Evolutionary conservation across 2,329 filamentous ascomycete genomes (phyloP).

Genomic region (Trichoderma atroviride): DNA sequence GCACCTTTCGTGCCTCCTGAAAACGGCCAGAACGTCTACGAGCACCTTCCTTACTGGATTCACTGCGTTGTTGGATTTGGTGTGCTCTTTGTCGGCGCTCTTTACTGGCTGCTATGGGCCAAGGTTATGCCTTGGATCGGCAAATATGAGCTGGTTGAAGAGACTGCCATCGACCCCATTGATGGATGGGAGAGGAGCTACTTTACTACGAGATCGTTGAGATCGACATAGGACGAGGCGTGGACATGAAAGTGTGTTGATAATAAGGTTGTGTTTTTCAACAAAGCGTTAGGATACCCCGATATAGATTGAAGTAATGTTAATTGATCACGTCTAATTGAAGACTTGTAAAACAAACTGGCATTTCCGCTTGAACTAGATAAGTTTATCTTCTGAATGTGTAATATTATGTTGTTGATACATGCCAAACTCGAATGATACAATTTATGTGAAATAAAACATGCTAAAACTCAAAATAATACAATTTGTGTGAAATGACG

Average conservation of each 20-base stretch:
- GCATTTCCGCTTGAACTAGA: background rate
- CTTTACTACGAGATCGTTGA: slow-evolving; percentile 49
- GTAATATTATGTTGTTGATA: background rate
- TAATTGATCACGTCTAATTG: background rate
- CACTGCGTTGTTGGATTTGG: slow-evolving; percentile 61
- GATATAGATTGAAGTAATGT: slow-evolving; percentile 23
- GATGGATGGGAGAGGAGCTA: slow-evolving; percentile 66
- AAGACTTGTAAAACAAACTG: background rate
- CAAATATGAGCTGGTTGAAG: slow-evolving; percentile 58
- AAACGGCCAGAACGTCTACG: slow-evolving; percentile 56
- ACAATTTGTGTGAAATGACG: background rate
- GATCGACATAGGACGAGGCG: background rate
- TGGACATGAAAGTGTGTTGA: background rate
- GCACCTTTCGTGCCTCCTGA: slow-evolving; percentile 60
- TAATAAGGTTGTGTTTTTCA: background rate
- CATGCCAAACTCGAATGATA: background rate
- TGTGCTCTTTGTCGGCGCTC: slow-evolving; percentile 54
- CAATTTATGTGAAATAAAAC: background rate
- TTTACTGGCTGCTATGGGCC: slow-evolving; percentile 62
- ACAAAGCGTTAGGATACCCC: slow-evolving; percentile 22
- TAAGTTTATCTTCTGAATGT: no score
- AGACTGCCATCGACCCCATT: slow-evolving; percentile 56
- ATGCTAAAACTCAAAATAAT: no score
- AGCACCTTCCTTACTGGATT: slow-evolving; percentile 58
- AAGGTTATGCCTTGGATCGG: slow-evolving; percentile 55